phyloP scores from a whole-genome alignment of 2,329 filamentous ascomycete species.

The Helicocarpus griseus region DNA sequence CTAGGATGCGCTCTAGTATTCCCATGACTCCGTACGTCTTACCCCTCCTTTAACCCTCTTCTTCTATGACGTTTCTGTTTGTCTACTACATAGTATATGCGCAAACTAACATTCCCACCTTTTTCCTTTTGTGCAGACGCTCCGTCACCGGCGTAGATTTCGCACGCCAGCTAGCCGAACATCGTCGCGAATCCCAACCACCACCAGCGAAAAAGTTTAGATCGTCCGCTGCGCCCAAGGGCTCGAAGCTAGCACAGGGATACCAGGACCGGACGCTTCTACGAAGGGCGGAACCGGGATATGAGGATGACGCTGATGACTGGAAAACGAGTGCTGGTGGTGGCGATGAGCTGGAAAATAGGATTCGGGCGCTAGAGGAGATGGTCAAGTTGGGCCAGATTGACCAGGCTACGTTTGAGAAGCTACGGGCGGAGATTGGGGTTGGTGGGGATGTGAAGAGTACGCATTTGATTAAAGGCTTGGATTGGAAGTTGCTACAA shows the following conservation, averaged over 20 bases:
- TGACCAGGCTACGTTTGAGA: conserved; percentile 67
- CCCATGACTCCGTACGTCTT: conserved; percentile 76
- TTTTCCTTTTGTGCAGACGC: conserved; percentile 41
- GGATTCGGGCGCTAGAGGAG: conserved; percentile 71
- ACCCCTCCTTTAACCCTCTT: background rate
- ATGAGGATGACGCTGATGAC: conserved; percentile 38
- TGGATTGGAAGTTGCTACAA: conserved; percentile 66
- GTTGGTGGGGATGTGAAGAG: conserved; percentile 69
- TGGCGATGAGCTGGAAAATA: conserved; percentile 37
- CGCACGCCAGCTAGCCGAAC: conserved; percentile 72
- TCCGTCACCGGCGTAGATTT: conserved; percentile 62
- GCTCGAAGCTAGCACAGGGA: conserved; percentile 65
- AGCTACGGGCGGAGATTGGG: conserved; percentile 60
- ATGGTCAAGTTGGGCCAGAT: conserved; percentile 76
- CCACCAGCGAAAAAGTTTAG: conserved; percentile 63
- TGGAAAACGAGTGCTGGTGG: conserved; percentile 28
- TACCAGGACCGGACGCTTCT: conserved; percentile 74
- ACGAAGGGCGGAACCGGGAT: conserved; percentile 46
- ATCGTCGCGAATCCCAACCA: conserved; percentile 45
- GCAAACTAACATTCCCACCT: conserved; percentile 6
- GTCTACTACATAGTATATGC: conserved; percentile 8
- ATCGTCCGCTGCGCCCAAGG: conserved; percentile 67
- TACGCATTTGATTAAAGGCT: conserved; percentile 82
- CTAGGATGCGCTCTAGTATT: conserved; percentile 67
- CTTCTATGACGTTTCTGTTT: conserved; percentile 4